A percentile compares a stretch with the other conserved stretches of the same genome.
Conservation (phyloP, 2,329 filamentous ascomycete species). For the Boeremia exigua region DNA sequence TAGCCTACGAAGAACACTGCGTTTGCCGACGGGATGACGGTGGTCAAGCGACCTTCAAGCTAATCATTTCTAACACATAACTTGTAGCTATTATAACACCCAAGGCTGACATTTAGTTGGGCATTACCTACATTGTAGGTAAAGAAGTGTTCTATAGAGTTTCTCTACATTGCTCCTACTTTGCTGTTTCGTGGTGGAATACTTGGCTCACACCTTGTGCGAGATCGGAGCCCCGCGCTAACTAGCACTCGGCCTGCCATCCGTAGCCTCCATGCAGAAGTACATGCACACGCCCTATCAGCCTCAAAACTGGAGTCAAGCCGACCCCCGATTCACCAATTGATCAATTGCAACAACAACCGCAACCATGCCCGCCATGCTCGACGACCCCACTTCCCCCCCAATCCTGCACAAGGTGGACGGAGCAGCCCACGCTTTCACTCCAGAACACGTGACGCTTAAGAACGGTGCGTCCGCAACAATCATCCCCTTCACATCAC, state of each 20-base stretch:
- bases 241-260: background rate
- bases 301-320: slow-evolving; percentile 8
- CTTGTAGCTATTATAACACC: too few species aligned
- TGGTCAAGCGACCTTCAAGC: too few species aligned
- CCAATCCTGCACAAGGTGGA: slow-evolving; percentile 66
- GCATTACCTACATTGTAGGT: too few species aligned
- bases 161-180: too few species aligned
- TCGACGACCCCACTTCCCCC: slow-evolving; percentile 51
- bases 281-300: slow-evolving; percentile 12
- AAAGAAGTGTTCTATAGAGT: too few species aligned
- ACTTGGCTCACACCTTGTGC: too few species aligned
- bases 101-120: too few species aligned
- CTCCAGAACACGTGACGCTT: slow-evolving; percentile 75
- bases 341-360: background rate
- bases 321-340: background rate
- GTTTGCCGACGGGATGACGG: too few species aligned
- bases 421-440: slow-evolving; percentile 70
- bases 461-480: slow-evolving; percentile 77
- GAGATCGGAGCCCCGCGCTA: slow-evolving; percentile 17
- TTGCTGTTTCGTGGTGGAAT: too few species aligned
- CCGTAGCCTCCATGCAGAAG: background rate
- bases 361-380: slow-evolving; percentile 15
- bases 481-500: slow-evolving; percentile 76
- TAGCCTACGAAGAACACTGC: too few species aligned
- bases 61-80: too few species aligned